phyloP scores from a whole-genome alignment of 306 rosid species.

The Rosa persica region DNA sequence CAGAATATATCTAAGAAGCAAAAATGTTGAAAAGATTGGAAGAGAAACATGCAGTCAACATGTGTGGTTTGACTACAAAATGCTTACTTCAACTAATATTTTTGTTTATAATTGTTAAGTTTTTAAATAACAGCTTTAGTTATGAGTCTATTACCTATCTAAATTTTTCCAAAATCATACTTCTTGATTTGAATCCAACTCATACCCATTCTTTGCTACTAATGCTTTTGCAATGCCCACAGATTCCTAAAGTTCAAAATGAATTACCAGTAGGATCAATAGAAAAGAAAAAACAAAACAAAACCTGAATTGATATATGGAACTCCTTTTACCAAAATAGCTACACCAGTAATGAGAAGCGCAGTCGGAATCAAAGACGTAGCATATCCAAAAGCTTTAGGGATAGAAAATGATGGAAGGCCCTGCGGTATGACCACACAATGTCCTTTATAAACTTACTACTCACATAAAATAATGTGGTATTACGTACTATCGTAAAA shows the following conservation, averaged over 20 bases:
- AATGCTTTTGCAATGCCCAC: constrained; percentile 99
- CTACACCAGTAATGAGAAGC: constrained; percentile 88
- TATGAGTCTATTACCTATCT: neutral
- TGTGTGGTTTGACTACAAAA: constrained; percentile 9
- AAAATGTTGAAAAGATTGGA: neutral
- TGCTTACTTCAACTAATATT: neutral
- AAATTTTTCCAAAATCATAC: constrained; percentile 45
- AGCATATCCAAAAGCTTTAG: constrained; percentile 65
- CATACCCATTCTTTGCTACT: constrained; percentile 96
- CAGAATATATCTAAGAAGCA: constrained; percentile 5
- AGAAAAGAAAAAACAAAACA: constrained; percentile 8
- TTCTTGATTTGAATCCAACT: constrained; percentile 98
- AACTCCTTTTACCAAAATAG: constrained; percentile 75
- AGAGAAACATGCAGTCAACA: neutral
- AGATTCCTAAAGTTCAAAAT: constrained; percentile 67
- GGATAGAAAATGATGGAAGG: constrained; percentile 82
- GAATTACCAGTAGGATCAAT: constrained; percentile 1
- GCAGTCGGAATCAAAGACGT: constrained; percentile 89
- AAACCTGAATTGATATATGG: constrained; percentile 16
- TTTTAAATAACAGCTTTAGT: neutral
- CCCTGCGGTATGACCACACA: constrained; percentile 74
- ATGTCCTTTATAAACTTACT: constrained; percentile 20
- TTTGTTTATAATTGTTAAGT: neutral
- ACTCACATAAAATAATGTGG: constrained; percentile 4
- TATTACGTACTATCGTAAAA: constrained; percentile 16